These are phyloP conservation scores for Areca catechu DNA, from an alignment of 176 grass and related monocot genomes.

Conservation along the genomic window DNA sequence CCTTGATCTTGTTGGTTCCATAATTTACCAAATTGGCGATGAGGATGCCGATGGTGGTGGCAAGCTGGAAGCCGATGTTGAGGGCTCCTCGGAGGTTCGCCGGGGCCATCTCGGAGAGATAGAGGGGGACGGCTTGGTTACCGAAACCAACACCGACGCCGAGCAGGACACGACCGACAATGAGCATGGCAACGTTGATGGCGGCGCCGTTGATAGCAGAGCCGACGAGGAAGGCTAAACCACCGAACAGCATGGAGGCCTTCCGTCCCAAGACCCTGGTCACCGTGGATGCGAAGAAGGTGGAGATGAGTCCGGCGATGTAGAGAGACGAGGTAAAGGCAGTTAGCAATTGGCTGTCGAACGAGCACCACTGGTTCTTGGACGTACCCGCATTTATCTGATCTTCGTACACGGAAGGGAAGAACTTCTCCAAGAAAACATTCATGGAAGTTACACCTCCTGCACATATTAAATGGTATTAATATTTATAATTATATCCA, in stretches of 20 bases:
- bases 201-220: conserved; percentile 5
- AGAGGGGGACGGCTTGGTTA: conserved; percentile 21
- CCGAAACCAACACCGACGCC: conserved; percentile 4
- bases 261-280: conserved; percentile 1
- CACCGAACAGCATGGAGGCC: conserved; percentile 7
- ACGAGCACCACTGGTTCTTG: conserved; percentile 16
- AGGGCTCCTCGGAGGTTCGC: background rate
- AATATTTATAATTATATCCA: too few relatives aligned
- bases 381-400: background rate
- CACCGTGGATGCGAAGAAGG: conserved; percentile 2
- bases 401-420: conserved; percentile 7
- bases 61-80: conserved; percentile 15
- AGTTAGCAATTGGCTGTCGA: conserved; percentile 18
- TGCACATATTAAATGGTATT: background rate
- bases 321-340: conserved; percentile 17
- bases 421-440: conserved; percentile 14
- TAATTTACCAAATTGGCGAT: conserved; percentile 15
- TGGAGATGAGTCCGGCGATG: conserved; percentile 16
- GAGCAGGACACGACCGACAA: conserved; percentile 11
- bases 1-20: background rate
- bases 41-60: conserved; percentile 3
- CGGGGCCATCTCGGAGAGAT: conserved; percentile 20
- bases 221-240: conserved; percentile 1
- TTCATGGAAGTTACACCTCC: conserved; percentile 21
- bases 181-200: conserved; percentile 4